Conservation (phyloP, 305 asterid genomes). For the Fraxinus angustifolia region DNA sequence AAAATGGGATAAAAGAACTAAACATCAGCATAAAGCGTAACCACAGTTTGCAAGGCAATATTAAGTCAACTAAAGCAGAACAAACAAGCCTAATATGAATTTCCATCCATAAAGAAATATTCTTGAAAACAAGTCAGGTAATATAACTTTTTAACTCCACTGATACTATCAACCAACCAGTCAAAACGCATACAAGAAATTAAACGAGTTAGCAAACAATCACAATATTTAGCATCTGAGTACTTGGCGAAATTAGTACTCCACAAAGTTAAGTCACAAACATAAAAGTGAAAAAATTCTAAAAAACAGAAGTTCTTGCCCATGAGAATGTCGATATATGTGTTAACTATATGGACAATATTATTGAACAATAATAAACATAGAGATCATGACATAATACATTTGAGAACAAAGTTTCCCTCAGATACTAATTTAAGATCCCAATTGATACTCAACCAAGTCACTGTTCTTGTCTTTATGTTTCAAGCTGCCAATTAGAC, state of each 20-base stretch:
- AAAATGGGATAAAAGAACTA: conserved; percentile 21
- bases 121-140: neutral
- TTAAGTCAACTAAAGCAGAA: neutral
- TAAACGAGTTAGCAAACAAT: neutral
- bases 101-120: neutral
- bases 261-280: neutral
- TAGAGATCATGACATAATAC: neutral
- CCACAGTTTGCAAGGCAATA: conserved; percentile 11
- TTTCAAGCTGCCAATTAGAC: neutral
- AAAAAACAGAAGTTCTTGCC: neutral
- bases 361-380: neutral
- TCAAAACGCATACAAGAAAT: conserved; percentile 6
- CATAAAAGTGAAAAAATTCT: neutral
- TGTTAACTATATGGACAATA: neutral
- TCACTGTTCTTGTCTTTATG: neutral
- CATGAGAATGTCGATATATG: neutral
- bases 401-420: neutral
- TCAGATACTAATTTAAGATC: neutral
- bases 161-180: conserved; percentile 4
- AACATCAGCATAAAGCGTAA: conserved; percentile 9
- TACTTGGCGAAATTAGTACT: conserved; percentile 7
- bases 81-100: neutral
- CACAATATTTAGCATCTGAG: neutral
- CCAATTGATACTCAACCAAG: neutral
- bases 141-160: neutral